Percentiles rank a stretch among this genome's conserved stretches.
These are phyloP conservation scores for Botrytis medusae DNA, from an alignment of 2,329 filamentous ascomycete species.

Conservation along the genomic window DNA sequence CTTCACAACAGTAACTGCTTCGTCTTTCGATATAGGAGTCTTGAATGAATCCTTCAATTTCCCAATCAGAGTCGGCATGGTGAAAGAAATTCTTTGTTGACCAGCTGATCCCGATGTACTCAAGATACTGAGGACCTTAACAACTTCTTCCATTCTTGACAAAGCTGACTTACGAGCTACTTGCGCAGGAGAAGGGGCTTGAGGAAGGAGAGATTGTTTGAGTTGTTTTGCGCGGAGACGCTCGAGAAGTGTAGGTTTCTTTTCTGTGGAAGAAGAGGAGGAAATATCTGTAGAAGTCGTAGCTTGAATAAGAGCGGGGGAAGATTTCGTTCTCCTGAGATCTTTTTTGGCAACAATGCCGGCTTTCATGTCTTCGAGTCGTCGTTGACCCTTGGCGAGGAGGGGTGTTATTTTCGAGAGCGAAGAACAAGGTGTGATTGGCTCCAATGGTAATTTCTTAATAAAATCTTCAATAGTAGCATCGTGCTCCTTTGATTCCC, in stretches of 20 bases:
- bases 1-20: conserved; percentile 48
- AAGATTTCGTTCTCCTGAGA: conserved; percentile 43
- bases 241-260: conserved; percentile 69
- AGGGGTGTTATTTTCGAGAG: conserved; percentile 55
- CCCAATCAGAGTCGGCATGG: conserved; percentile 60
- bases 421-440: conserved; percentile 53
- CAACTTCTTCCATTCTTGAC: conserved; percentile 66
- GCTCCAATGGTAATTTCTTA: conserved; percentile 53
- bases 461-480: conserved; percentile 47
- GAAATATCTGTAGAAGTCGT: conserved; percentile 17
- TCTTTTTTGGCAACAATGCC: conserved; percentile 55
- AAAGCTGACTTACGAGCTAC: conserved; percentile 64
- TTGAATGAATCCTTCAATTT: conserved; percentile 67
- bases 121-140: conserved; percentile 66
- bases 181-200: conserved; percentile 53
- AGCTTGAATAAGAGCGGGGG: conserved; percentile 2
- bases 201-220: conserved; percentile 46
- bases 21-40: conserved; percentile 47
- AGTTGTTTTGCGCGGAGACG: conserved; percentile 71
- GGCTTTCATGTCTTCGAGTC: conserved; percentile 67
- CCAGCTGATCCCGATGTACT: conserved; percentile 52
- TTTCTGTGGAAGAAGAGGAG: conserved; percentile 34
- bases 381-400: conserved; percentile 64
- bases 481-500: conserved; percentile 38
- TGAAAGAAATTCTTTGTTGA: conserved; percentile 62